Evolutionary conservation across 129 eudicot genomes (phyloP).

Genomic region (Pulicaria dysenterica): DNA sequence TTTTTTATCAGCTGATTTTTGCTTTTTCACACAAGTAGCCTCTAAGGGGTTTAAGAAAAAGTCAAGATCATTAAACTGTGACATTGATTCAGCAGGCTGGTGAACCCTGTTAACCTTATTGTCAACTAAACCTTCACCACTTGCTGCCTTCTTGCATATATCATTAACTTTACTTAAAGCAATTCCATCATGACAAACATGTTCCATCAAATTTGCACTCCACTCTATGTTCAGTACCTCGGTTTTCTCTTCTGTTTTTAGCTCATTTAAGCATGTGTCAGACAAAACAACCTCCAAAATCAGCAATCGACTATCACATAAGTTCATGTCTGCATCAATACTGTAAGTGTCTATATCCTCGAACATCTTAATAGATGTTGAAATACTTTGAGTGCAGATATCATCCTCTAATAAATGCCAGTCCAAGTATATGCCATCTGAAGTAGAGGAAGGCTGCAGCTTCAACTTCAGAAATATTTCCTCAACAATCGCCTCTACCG

Average conservation of each 20-base stretch:
- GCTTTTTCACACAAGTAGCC: constrained; percentile 32
- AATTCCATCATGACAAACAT: constrained; percentile 22
- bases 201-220: constrained; percentile 27
- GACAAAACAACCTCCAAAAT: constrained; percentile 61
- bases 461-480: constrained; percentile 53
- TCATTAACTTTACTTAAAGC: constrained; percentile 45
- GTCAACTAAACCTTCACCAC: constrained; percentile 36
- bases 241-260: constrained; percentile 42
- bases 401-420: constrained; percentile 82
- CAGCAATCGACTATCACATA: constrained; percentile 41
- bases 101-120: constrained; percentile 33
- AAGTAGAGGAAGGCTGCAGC: constrained; percentile 64
- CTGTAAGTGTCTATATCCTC: constrained; percentile 47
- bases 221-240: constrained; percentile 43
- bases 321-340: constrained; percentile 32
- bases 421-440: constrained; percentile 92
- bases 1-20: constrained; percentile 32
- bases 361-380: constrained; percentile 45
- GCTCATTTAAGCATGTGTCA: constrained; percentile 32
- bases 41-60: constrained; percentile 63
- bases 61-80: constrained; percentile 66
- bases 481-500: constrained; percentile 43
- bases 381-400: constrained; percentile 38
- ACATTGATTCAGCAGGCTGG: constrained; percentile 44
- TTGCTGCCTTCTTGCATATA: constrained; percentile 35